Evolutionary conservation across 495 filamentous ascomycete genomes (phyloP).

Genomic region (Talaromyces thailandensis): DNA sequence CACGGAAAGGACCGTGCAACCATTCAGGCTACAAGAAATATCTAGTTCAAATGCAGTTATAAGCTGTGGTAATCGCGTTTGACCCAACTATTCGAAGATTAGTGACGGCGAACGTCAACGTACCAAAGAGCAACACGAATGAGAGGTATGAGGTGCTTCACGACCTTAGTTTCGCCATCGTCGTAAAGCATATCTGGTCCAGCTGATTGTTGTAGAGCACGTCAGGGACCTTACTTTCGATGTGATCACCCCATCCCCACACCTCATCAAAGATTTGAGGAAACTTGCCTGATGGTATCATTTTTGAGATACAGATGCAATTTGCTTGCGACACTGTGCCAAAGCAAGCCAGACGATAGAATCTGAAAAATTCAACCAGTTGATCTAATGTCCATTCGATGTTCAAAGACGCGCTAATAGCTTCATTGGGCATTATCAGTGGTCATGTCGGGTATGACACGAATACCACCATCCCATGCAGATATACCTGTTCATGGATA

Average conservation of each 20-base stretch:
- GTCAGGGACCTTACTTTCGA: not conserved
- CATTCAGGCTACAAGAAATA: no score
- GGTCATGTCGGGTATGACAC: no score
- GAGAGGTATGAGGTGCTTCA: not conserved
- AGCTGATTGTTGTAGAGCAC: not conserved
- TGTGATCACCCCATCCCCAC: not conserved
- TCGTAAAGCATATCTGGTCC: not conserved
- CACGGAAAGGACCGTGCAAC: no score
- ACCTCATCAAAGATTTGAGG: not conserved
- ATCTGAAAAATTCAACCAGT: not conserved
- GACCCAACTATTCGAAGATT: not conserved
- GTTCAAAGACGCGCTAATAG: no score
- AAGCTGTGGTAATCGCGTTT: not conserved
- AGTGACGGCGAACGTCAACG: not conserved
- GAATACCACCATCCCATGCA: no score
- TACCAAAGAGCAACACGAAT: not conserved
- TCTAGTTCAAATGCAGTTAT: not conserved
- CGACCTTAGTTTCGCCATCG: not conserved
- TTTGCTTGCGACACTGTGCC: not conserved
- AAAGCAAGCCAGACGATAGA: not conserved
- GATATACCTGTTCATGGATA: no score
- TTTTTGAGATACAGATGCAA: not conserved
- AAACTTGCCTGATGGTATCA: not conserved
- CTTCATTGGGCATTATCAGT: no score
- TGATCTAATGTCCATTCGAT: no score